Evolutionary conservation across 2,329 filamentous ascomycete genomes (phyloP).

Genomic region (Fusarium brevicatenulatum): DNA sequence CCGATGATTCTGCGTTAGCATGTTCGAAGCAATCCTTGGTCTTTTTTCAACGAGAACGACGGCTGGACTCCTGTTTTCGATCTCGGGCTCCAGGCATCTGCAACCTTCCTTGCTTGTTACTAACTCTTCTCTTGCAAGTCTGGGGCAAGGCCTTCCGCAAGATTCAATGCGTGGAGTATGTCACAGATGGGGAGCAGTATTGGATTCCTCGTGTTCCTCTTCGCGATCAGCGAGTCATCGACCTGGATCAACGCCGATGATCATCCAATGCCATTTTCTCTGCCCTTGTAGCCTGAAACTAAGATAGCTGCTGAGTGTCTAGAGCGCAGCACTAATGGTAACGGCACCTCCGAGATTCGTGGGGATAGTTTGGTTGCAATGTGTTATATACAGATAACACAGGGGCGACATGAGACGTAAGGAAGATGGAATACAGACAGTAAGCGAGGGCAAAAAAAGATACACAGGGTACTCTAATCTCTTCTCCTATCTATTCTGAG

Average conservation of each 20-base stretch:
- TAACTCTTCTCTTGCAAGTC: not conserved
- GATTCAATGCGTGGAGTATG: not conserved
- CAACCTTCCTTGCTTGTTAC: not conserved
- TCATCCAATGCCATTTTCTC: not conserved
- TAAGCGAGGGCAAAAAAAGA: not conserved
- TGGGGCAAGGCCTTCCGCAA: not conserved
- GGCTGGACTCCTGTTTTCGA: not conserved
- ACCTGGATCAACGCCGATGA: not conserved
- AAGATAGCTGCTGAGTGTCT: not conserved
- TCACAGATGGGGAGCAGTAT: not conserved
- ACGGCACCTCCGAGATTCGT: not conserved
- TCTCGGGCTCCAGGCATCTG: not conserved
- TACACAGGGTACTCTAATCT: not conserved
- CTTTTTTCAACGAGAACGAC: not conserved
- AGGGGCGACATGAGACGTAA: not conserved
- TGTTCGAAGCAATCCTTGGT: not conserved
- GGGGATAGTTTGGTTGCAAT: not conserved
- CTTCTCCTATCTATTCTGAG: not conserved
- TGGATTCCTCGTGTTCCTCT: not conserved
- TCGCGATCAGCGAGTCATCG: not conserved
- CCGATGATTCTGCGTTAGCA: not conserved
- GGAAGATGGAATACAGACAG: not conserved
- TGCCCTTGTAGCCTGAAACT: not conserved
- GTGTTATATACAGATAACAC: not conserved
- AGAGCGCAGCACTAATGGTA: not conserved